Base-by-base conservation (phyloP, 208 protist species). In the Trichomonas vaginalis region DNA sequence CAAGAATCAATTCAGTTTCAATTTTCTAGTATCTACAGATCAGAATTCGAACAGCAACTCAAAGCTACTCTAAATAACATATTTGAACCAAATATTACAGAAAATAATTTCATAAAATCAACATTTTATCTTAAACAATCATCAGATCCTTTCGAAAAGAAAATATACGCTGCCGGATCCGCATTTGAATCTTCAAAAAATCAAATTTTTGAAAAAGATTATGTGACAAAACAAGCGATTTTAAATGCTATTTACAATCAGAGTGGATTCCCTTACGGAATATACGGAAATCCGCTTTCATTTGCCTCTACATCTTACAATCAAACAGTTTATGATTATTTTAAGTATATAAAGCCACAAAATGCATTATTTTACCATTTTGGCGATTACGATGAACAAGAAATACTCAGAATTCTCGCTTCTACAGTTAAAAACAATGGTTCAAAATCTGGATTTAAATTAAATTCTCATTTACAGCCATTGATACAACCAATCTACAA, bases 341-440 rank as follows among this genome's bases (percentile, higher is more conserved):
- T 6, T n/a, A n/a, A 12, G 2, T n/a, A n/a, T n/a, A 27, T 27
- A 70, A 70, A 96, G 82, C 97, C 97, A 47, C 23, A n/a, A 15
- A 97, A 97, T 95, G 48, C 96, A 0, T 14, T 92, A 1, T 96
- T 96, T 42, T 96, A 51, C 49, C 35, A 45, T 27, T 96, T 62
- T 51, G 83, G 96, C 35, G 12, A 62, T 49, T 37, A 49, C 56
- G n/a, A 35, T 39, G 45, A 48, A 35, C 4, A 92, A 15, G 0
- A 15, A 92, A 17, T 92, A 39, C 37, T 92, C 1, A 35, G 21
- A 51, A 35, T 51, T 35, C 14, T 92, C 56, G 3, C 40, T 39
- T 6, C 35, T 56, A 8, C 9, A 2, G 12, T 92, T 39, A 39
- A 48, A 39, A 35, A 56, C 17, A n/a, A 0, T 17, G 0, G 10